phyloP scores from a whole-genome alignment of 768 basidiomycete genomes.

The Lenzites betulinus region DNA sequence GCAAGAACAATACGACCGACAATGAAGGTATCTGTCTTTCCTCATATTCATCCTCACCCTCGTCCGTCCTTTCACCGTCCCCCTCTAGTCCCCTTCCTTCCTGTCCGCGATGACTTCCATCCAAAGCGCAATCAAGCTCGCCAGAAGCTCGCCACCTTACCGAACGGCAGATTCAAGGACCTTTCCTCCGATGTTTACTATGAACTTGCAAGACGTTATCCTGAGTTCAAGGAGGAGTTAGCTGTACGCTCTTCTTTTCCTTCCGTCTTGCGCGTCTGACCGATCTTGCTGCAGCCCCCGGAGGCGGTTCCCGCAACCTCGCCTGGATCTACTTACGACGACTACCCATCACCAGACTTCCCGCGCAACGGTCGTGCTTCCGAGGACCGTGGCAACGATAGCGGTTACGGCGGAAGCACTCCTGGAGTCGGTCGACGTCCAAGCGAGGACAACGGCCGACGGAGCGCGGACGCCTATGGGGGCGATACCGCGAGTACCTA shows the following conservation, averaged over 20 bases:
- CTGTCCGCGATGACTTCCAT: too few relatives aligned
- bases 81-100: conserved; percentile 81
- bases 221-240: conserved; percentile 92
- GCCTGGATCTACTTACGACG: conserved; percentile 65
- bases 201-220: conserved; percentile 85
- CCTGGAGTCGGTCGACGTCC: conserved; percentile 47
- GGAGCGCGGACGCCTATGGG: conserved; percentile 58
- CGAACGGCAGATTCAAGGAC: conserved; percentile 76
- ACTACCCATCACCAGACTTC: conserved; percentile 71
- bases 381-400: conserved; percentile 58
- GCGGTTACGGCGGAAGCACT: conserved; percentile 57
- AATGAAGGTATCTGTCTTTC: conserved; percentile 58
- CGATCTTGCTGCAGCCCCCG: conserved; percentile 33
- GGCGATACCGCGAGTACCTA: conserved; percentile 22
- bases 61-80: background rate
- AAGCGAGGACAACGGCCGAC: conserved; percentile 46
- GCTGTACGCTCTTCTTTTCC: conserved; percentile 28
- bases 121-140: conserved; percentile 56
- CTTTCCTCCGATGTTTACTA: conserved; percentile 92
- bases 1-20: conserved; percentile 62
- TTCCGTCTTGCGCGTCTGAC: conserved; percentile 15
- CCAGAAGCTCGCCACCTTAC: conserved; percentile 95
- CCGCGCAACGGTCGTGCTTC: conserved; percentile 41
- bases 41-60: conserved; percentile 19
- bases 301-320: conserved; percentile 43